Conservation (phyloP, 1,284 basidiomycete species). For the Puccinia novopanici region DNA sequence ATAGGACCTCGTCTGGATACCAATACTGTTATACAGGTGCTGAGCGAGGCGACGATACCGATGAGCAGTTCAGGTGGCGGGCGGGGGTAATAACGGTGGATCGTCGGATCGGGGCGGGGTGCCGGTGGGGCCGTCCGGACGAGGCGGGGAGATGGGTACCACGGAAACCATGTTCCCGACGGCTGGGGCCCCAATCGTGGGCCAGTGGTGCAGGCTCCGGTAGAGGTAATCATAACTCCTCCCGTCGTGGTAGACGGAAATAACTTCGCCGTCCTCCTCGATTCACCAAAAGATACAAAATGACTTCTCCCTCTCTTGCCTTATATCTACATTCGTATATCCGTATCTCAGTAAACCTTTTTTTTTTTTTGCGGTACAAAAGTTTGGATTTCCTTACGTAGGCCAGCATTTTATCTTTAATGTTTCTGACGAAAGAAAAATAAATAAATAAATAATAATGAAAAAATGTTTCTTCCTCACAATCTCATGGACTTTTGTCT, state of each 20-base stretch:
- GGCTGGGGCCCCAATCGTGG: constrained; percentile 49
- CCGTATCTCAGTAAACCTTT: constrained; percentile 11
- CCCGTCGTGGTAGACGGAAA: constrained; percentile 44
- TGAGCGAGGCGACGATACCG: constrained; percentile 37
- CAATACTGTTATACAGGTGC: constrained; percentile 45
- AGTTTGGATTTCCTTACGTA: not conserved
- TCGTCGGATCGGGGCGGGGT: not conserved
- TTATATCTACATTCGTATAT: constrained; percentile 1
- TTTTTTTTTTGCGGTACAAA: not conserved
- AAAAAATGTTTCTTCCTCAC: too few species aligned
- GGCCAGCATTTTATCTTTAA: too few species aligned
- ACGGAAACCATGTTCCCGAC: constrained; percentile 4
- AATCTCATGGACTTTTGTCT: too few species aligned
- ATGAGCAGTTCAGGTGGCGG: not conserved
- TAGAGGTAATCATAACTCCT: constrained; percentile 23
- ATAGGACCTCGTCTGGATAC: constrained; percentile 45
- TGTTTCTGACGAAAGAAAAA: too few species aligned
- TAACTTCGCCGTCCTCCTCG: not conserved
- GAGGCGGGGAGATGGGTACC: not conserved
- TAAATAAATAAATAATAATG: too few species aligned
- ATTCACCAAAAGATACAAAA: not conserved
- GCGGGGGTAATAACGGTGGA: not conserved
- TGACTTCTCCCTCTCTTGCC: not conserved
- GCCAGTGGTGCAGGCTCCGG: not conserved
- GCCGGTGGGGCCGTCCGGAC: not conserved